Percentiles rank a stretch among this genome's conserved stretches.
Evolutionary conservation across 2,329 filamentous ascomycete genomes (phyloP).

Genomic region (Lecanicillium sp.): DNA sequence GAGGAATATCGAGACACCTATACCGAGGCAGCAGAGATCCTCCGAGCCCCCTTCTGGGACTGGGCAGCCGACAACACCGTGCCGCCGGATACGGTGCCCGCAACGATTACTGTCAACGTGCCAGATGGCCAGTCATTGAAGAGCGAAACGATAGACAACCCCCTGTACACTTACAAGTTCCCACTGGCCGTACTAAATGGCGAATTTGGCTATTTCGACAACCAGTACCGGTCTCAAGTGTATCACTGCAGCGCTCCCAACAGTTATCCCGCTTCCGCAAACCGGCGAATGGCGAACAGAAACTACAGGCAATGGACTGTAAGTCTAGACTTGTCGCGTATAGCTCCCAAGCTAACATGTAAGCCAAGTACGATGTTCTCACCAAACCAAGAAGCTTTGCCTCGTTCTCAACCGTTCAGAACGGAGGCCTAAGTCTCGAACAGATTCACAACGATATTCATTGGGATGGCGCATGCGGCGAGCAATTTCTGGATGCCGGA

Average conservation of each 20-base stretch:
- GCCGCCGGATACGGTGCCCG: slow-evolving; percentile 29
- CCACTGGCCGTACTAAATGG: slow-evolving; percentile 29
- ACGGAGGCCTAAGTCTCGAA: slow-evolving; percentile 32
- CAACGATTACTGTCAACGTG: slow-evolving; percentile 31
- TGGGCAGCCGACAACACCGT: slow-evolving; percentile 38
- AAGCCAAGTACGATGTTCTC: slow-evolving; percentile 32
- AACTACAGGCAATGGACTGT: slow-evolving; percentile 34
- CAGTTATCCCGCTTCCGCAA: slow-evolving; percentile 32
- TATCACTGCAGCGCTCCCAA: slow-evolving; percentile 29
- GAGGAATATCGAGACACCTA: slow-evolving; percentile 27
- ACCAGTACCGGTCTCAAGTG: slow-evolving; percentile 25
- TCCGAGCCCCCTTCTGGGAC: slow-evolving; percentile 48
- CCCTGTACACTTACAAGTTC: slow-evolving; percentile 44
- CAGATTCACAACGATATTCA: slow-evolving; percentile 35
- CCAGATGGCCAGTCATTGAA: slow-evolving; percentile 25
- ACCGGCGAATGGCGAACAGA: slow-evolving; percentile 21
- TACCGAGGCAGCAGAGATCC: slow-evolving; percentile 32
- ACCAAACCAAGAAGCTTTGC: slow-evolving; percentile 26
- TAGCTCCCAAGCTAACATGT: slow-evolving; percentile 7
- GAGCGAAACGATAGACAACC: slow-evolving; percentile 36
- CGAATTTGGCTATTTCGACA: slow-evolving; percentile 27
- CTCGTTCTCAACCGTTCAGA: slow-evolving; percentile 26
- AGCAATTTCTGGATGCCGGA: slow-evolving; percentile 30
- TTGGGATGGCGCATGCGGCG: slow-evolving; percentile 31
- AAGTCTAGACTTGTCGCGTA: slow-evolving; percentile 13